Evolutionary conservation across 2,329 filamentous ascomycete genomes (phyloP), one percentile per base, ranked within the genome.

Genomic region (Botrytis fragariae): DNA sequence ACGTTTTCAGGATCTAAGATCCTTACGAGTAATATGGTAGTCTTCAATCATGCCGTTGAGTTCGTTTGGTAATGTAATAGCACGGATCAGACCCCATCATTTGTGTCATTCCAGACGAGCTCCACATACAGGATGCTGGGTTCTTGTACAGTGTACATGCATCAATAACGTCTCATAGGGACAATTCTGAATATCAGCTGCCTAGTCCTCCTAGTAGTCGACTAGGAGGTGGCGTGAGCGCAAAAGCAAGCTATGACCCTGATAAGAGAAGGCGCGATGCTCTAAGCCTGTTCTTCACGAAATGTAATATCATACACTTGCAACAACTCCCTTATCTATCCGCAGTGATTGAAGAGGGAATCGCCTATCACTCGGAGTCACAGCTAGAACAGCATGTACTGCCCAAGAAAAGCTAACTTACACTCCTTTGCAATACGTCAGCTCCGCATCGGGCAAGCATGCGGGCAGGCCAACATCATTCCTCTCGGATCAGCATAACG

Each of bases 91-190:
- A 80, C 6, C 81, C 80, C 6, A 81, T 83, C 35, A 77, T 82
- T 4, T 76, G 80, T 1, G 78, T 82, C 67, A 82, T 81, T 68
- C 71, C 73, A 6, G 42, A 73, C 20, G 74, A 77, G n/a, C 79
- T 81, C 7, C 79, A 80, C 60, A 78, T 81, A 60, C 69, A 78
- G 37, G 81, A 83, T 44, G 77, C 78, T 18, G 77, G 76, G 48
- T 84, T 84, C 76, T 81, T 83, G 72, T 79, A 83, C 42, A 82
- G 82, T 62, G 76, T 85, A 32, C 84, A 83, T 75, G 79, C 82
- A 12, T 35, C 35, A 10, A 69, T 51, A 14, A 32, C 35, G 3
- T 70, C 73, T 22, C 57, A 57, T 42, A 51, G 72, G 35, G 62
- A 74, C 5, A 75, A 72, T 18, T 72, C 69, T n/a, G 16, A 67